Evolutionary conservation across 352 stramenopile genomes (phyloP).

Genomic region (Blastocystis sp.): DNA sequence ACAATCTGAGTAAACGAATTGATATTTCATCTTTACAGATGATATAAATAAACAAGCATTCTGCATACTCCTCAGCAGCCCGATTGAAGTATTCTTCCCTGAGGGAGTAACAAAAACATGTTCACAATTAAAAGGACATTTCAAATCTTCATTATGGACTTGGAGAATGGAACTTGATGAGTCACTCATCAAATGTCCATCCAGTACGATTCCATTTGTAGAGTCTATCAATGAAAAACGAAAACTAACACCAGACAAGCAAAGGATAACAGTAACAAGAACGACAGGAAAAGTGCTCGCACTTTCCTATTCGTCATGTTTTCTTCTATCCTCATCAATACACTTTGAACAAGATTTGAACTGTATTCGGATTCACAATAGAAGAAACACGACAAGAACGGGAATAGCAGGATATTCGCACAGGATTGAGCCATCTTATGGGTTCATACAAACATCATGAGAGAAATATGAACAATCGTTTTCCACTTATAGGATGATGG

Average conservation of each 20-base stretch:
- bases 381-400: not conserved
- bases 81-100: not conserved
- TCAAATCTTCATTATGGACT: not conserved
- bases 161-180: not conserved
- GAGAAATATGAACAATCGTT: too few relatives aligned
- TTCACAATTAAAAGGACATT: constrained; percentile 23
- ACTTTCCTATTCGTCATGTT: not conserved
- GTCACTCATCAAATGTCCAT: not conserved
- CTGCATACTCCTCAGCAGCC: not conserved
- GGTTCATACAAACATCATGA: too few relatives aligned
- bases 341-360: not conserved
- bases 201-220: not conserved
- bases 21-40: not conserved
- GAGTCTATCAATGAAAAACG: not conserved
- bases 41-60: not conserved
- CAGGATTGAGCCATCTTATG: too few relatives aligned
- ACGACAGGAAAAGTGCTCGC: not conserved
- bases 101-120: not conserved
- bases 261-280: not conserved
- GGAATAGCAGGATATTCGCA: not conserved
- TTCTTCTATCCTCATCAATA: not conserved
- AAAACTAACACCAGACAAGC: not conserved
- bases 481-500: too few relatives aligned
- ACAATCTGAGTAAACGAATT: not conserved
- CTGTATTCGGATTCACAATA: not conserved